These are phyloP conservation scores for Emmonsiellopsis sp. DNA, from an alignment of 2,329 filamentous ascomycete genomes.

Conservation along the genomic window DNA sequence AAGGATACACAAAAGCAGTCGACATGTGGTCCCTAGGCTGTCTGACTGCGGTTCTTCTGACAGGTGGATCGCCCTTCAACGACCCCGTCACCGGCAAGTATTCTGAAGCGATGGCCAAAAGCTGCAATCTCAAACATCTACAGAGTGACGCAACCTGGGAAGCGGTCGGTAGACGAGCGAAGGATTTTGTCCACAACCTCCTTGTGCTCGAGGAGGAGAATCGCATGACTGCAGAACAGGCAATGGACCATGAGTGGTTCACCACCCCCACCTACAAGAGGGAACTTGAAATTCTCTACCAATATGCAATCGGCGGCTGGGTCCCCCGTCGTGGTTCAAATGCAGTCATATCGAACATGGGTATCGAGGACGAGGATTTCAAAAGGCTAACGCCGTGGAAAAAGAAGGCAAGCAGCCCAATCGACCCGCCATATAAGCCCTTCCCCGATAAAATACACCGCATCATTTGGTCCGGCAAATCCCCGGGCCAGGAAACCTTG, in stretches of 20 bases:
- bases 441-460: not conserved
- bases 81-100: constrained; percentile 23
- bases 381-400: not conserved
- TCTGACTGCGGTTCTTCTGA: constrained; percentile 44
- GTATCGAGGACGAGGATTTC: not conserved
- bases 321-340: constrained; percentile 5
- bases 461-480: not conserved
- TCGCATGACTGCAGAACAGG: constrained; percentile 46
- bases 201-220: constrained; percentile 41
- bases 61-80: constrained; percentile 41
- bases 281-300: constrained; percentile 43
- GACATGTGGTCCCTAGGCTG: constrained; percentile 57
- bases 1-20: constrained; percentile 49
- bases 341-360: not conserved
- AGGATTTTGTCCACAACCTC: constrained; percentile 45
- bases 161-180: constrained; percentile 34
- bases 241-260: constrained; percentile 49
- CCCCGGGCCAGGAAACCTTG: not conserved
- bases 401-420: not conserved
- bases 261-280: constrained; percentile 39
- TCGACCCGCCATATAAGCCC: not conserved
- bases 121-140: constrained; percentile 37
- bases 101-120: constrained; percentile 23
- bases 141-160: constrained; percentile 37
- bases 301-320: constrained; percentile 44